phyloP scores from a whole-genome alignment of 352 stramenopile genomes.

The Phytophthora uliginosa region DNA sequence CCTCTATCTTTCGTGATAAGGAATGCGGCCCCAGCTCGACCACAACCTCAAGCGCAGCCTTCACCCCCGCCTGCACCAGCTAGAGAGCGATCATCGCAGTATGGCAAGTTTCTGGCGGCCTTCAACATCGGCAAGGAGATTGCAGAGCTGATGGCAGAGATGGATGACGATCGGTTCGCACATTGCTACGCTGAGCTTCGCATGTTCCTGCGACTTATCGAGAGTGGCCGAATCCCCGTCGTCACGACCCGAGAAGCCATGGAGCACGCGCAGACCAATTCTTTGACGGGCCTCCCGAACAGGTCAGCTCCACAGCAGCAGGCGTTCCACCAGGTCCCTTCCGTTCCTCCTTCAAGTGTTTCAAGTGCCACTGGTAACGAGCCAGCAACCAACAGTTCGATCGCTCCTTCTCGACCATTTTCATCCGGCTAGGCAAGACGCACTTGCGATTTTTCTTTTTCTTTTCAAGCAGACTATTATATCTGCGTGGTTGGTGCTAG shows the following conservation, averaged over 20 bases:
- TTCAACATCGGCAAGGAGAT: slow-evolving; percentile 43
- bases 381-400: slow-evolving; percentile 24
- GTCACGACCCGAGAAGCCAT: slow-evolving; percentile 33
- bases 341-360: background rate
- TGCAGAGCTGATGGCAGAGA: slow-evolving; percentile 33
- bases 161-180: slow-evolving; percentile 25
- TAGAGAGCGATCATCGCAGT: slow-evolving; percentile 22
- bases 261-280: slow-evolving; percentile 23
- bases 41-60: background rate
- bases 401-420: slow-evolving; percentile 11
- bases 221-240: slow-evolving; percentile 26
- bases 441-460: too few species aligned
- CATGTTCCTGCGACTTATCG: slow-evolving; percentile 29
- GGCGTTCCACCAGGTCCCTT: slow-evolving; percentile 11
- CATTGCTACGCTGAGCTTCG: slow-evolving; percentile 28
- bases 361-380: background rate
- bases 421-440: slow-evolving; percentile 6
- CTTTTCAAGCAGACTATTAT: too few species aligned
- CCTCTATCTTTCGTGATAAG: background rate
- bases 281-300: slow-evolving; percentile 10
- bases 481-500: background rate
- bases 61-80: background rate
- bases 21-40: background rate
- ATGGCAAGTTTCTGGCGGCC: slow-evolving; percentile 36
- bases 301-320: slow-evolving; percentile 14